phyloP scores from a whole-genome alignment of 352 stramenopile genomes.

The Thalassiosira sp. region DNA sequence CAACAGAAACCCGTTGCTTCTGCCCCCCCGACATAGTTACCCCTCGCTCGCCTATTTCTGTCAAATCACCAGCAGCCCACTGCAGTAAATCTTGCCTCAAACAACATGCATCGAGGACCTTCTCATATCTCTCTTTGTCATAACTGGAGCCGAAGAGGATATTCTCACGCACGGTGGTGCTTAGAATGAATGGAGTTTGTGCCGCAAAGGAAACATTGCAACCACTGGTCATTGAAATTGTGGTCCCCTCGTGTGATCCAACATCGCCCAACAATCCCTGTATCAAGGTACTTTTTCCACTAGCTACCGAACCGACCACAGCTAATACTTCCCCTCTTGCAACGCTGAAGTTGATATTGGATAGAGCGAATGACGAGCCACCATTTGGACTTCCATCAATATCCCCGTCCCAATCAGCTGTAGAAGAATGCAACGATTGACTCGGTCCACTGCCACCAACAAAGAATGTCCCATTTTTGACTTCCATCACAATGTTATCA shows the following conservation, averaged over 20 bases:
- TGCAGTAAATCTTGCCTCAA: conserved; percentile 76
- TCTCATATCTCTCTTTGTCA: conserved; percentile 59
- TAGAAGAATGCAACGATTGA: background rate
- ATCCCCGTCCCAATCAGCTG: conserved; percentile 51
- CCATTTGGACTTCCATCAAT: background rate
- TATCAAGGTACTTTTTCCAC: conserved; percentile 70
- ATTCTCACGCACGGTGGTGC: conserved; percentile 73
- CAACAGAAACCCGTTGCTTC: conserved; percentile 83
- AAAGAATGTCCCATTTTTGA: conserved; percentile 40
- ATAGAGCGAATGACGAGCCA: conserved; percentile 8
- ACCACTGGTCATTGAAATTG: conserved; percentile 9
- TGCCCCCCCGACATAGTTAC: conserved; percentile 96
- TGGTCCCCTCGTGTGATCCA: conserved; percentile 12
- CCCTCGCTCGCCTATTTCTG: conserved; percentile 87
- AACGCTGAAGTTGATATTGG: conserved; percentile 69
- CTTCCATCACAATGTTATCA: conserved; percentile 14
- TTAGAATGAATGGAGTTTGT: conserved; percentile 78
- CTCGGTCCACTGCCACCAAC: conserved; percentile 20
- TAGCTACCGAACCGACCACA: conserved; percentile 62
- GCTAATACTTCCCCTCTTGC: conserved; percentile 84
- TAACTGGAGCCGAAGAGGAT: conserved; percentile 67
- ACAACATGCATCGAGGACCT: conserved; percentile 60
- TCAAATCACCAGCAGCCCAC: conserved; percentile 74
- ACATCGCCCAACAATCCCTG: conserved; percentile 62
- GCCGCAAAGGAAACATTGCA: conserved; percentile 33